Percentiles rank a stretch among this genome's conserved stretches.
phyloP scores from a whole-genome alignment of 2,329 filamentous ascomycete genomes.

The Blastomyces parvus region DNA sequence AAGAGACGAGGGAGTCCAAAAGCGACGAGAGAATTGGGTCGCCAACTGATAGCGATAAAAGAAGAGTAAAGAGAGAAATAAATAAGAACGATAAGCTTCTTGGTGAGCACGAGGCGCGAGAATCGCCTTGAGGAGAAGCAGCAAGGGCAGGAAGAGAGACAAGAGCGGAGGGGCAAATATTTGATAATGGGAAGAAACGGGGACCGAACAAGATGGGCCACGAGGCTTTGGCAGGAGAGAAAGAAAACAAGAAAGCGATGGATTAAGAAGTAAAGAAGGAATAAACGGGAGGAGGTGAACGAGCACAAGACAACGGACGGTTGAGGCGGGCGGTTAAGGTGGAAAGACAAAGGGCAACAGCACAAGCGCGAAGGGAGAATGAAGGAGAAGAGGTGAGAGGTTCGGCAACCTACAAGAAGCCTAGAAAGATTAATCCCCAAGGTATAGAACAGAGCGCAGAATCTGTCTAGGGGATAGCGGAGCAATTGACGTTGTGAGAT shows the following conservation, averaged over 20 bases:
- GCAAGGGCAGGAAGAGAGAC: neutral
- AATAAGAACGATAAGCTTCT: neutral
- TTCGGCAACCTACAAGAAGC: constrained; percentile 38
- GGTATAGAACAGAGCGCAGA: constrained; percentile 8
- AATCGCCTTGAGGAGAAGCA: neutral
- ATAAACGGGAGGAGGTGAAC: constrained; percentile 17
- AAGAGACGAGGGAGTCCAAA: constrained; percentile 1
- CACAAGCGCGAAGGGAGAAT: constrained; percentile 14
- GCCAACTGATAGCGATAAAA: constrained; percentile 2
- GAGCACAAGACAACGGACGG: constrained; percentile 15
- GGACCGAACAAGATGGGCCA: neutral
- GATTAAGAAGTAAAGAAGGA: constrained; percentile 14
- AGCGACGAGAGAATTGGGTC: neutral
- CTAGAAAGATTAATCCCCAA: constrained; percentile 19
- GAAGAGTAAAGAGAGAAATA: neutral
- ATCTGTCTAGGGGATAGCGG: neutral
- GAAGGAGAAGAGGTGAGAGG: constrained; percentile 17
- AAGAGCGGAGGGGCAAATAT: constrained; percentile 1
- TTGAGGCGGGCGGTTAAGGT: constrained; percentile 10
- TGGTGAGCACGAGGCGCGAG: neutral
- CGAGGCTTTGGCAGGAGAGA: constrained; percentile 11
- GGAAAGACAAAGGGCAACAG: constrained; percentile 3
- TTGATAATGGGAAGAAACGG: constrained; percentile 1
- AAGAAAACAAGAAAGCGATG: constrained; percentile 17
- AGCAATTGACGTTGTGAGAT: constrained; percentile 1